Base-by-base conservation (phyloP, 2,329 filamentous ascomycete species). In the Phaeosphaeriaceae sp. region DNA sequence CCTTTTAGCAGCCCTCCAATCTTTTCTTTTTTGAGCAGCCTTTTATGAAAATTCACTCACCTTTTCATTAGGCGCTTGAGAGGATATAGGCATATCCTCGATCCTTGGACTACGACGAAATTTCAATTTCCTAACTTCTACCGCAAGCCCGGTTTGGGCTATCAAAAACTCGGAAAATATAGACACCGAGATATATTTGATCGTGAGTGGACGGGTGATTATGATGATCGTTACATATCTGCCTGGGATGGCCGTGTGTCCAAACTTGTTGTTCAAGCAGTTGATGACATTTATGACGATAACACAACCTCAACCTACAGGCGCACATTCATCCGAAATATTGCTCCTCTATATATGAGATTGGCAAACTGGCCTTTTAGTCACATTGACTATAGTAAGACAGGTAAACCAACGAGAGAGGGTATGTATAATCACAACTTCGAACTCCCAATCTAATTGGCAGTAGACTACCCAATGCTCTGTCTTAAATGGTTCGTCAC, bases 181-280 rank as follows among this genome's bases (percentile, higher is more conserved):
- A 59, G 63, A 11, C 63, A 68, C 43, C 40, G 55, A 13, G 64
- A 68, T 42, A 42, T 52, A 17, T 63, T 68, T 20, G 60, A 64
- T 12, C 57, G 64, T 26, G 50, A 62, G 39, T 65, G 64, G 62
- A 43, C 52, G 2, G 60, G 63, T 2, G 57, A 68, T 32, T 63
- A 64, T 28, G 67, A 67, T 26, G 68, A 71, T 29, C 63, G 66
- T 2, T 71, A 70, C 33, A 57, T 71, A 13, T 68, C 65, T 7
- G 53, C 64, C 0, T 68, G 48, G 43, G 67, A 71, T 32, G 68
- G 67, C 3, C 64, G 60, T 21, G 46, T 66, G 6, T 64, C 63
- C 1, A 66, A 67, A 33, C 54, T 71, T 2, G 57, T 70, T 3
- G 66, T 71, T 3, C 68, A 71, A 46, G 56, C 64, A 13, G 58